These are phyloP conservation scores for Pterocarpus santalinus DNA, from an alignment of 306 rosid genomes.

Conservation along the genomic window DNA sequence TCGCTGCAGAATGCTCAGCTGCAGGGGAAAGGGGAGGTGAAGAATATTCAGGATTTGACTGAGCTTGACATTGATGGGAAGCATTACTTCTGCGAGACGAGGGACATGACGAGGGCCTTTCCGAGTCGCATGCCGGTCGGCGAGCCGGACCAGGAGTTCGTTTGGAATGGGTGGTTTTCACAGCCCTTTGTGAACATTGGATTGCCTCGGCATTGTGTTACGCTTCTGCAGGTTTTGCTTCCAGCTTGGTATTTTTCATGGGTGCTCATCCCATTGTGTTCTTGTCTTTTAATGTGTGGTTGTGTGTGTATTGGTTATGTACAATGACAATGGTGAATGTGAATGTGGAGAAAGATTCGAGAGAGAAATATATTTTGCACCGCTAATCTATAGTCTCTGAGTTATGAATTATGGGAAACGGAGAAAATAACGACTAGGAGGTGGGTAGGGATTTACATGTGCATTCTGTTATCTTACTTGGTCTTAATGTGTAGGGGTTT, in stretches of 20 bases:
- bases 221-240: conserved; percentile 93
- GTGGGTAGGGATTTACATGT: conserved; percentile 1
- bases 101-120: conserved; percentile 86
- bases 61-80: conserved; percentile 94
- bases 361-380: neutral
- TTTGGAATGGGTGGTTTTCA: conserved; percentile 95
- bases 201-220: conserved; percentile 80
- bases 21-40: conserved; percentile 90
- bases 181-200: conserved; percentile 80
- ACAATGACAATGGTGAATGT: neutral
- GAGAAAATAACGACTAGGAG: neutral
- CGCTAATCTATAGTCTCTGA: neutral
- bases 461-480: conserved; percentile 61
- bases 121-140: conserved; percentile 71
- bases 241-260: conserved; percentile 48
- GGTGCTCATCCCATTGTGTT: conserved; percentile 29
- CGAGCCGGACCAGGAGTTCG: conserved; percentile 89
- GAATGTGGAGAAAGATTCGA: conserved; percentile 23
- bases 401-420: neutral
- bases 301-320: conserved; percentile 8
- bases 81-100: conserved; percentile 87
- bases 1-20: conserved; percentile 72
- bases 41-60: conserved; percentile 75
- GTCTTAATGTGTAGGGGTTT: conserved; percentile 92
- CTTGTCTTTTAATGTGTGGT: neutral